Evolutionary conservation across 108 stramenopile genomes (phyloP), one percentile per base, ranked within the genome.

Genomic region (Fragilaria crotonensis): DNA sequence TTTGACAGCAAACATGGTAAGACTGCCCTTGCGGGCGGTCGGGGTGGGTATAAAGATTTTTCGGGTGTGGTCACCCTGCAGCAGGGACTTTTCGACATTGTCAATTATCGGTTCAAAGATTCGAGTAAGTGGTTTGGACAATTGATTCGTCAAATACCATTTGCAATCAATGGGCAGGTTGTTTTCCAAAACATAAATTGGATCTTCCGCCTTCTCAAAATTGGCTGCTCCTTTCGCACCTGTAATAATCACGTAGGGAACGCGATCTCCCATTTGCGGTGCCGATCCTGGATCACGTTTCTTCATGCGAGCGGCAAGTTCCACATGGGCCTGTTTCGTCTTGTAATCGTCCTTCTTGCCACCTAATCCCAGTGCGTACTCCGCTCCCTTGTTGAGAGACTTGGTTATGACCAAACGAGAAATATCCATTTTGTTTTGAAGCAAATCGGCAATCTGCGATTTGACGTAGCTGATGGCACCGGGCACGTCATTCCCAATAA

Each of bases 391-490:
- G 59, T 95, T 96, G 50, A 99, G 77, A 63, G 91, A 89, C 71
- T 99, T 99, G 9, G 98, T 97, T 60, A 99, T 98, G 31, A 99
- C 97, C 54, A 98, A 77, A 26, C 88, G 85, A 5, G 90, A 93
- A 55, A 99, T 99, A 69, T 99, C 98, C 87, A 99, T 90, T 70
- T 96, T 97, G 79, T 98, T 97, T 73, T 98, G 97, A 18, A 99
- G 68, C 26, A 99, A 76, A 72, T 98, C 94, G 2, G 94, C 70
- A 54, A 98, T 96, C 60, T 88, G 85, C 0, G 68, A 68, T 67
- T 98, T 97, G 58, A 95, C 94, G 62, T 96, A 97, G 27, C 66
- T 59, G 36, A 95, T 96, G 2, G 96, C 96, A 25, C 90, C 88
- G 29, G 80, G 54, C 21, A 97, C 96, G 57, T 96, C 77, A 53